Evolutionary conservation across 169 alveolate genomes (phyloP), one percentile per base, ranked within the genome.

Genomic region (Sarcocystis neurona): DNA sequence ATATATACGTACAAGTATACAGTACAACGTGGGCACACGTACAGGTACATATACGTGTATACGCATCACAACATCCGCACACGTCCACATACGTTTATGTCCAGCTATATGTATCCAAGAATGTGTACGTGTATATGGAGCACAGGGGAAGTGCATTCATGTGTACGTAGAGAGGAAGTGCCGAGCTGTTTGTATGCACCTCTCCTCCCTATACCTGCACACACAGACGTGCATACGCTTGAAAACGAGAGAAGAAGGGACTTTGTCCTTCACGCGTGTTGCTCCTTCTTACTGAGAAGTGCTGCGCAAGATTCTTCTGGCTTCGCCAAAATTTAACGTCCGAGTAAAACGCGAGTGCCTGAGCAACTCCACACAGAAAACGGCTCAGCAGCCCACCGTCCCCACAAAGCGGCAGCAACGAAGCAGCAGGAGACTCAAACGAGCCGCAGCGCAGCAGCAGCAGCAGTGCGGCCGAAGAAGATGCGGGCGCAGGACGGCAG

Each of bases 291-390:
- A 72, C 82, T 6, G 82, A 72, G 23, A 72, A 72, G 56, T 72
- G 34, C 56, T 72, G 82, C 47, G 82, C 47, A 18, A 43, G 58
- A 18, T 72, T 72, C 46, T 72, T 53, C 32, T 72, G 82, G 1
- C 34, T 39, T 34, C 82, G 1, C 82, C 82, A 72, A 39, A 72
- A 72, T 37, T 34, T 72, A 27, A 72, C 82, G 53, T 72, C 82
- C 82, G 82, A 72, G 53, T 72, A 72, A 30, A 72, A 39, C 27
- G 82, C 82, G 32, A 72, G 23, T 48, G 23, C 56, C 82, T 72
- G 53, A 12, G 37, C 20, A 30, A 20, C 10, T 6, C 10, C 43
- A 63, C 75, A 63, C 75, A n/a, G n/a, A n/a, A n/a, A n/a, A n/a
- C n/a, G n/a, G n/a, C n/a, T n/a, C n/a, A n/a, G n/a, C n/a, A n/a